Percentiles rank a stretch among this genome's conserved stretches.
These are phyloP conservation scores for Trichoderma arundinaceum DNA, from an alignment of 2,329 filamentous ascomycete species.

Conservation along the genomic window DNA sequence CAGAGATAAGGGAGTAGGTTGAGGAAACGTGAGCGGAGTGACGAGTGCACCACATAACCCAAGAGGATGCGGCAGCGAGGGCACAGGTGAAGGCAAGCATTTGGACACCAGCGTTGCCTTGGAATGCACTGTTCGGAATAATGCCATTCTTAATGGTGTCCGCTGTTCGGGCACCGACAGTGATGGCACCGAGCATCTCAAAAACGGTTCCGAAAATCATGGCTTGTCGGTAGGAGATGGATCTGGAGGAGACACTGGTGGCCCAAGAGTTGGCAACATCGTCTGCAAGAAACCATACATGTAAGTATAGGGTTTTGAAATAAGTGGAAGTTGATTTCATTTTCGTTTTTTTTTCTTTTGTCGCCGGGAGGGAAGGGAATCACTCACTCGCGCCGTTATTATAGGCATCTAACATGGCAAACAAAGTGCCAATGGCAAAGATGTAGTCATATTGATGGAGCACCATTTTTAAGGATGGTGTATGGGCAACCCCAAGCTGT, in stretches of 20 bases:
- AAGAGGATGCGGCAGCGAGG: conserved; percentile 66
- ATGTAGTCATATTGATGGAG: conserved; percentile 71
- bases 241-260: conserved; percentile 77
- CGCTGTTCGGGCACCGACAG: conserved; percentile 70
- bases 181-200: conserved; percentile 69
- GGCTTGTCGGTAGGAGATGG: conserved; percentile 71
- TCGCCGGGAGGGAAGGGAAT: background rate
- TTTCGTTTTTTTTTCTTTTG: too few species aligned
- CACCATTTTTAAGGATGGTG: conserved; percentile 52
- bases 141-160: conserved; percentile 80
- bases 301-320: background rate
- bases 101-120: conserved; percentile 66
- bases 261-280: conserved; percentile 88
- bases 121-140: conserved; percentile 64
- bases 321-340: too few species aligned
- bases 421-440: conserved; percentile 76
- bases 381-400: conserved; percentile 73
- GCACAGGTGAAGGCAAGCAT: conserved; percentile 70
- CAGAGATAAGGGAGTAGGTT: conserved; percentile 71
- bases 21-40: conserved; percentile 74
- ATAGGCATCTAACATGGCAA: conserved; percentile 72
- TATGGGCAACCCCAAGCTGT: background rate
- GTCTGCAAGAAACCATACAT: conserved; percentile 51
- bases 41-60: conserved; percentile 79
- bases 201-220: conserved; percentile 69